phyloP scores from a whole-genome alignment of 495 filamentous ascomycete genomes.

The Penicillium daleae region DNA sequence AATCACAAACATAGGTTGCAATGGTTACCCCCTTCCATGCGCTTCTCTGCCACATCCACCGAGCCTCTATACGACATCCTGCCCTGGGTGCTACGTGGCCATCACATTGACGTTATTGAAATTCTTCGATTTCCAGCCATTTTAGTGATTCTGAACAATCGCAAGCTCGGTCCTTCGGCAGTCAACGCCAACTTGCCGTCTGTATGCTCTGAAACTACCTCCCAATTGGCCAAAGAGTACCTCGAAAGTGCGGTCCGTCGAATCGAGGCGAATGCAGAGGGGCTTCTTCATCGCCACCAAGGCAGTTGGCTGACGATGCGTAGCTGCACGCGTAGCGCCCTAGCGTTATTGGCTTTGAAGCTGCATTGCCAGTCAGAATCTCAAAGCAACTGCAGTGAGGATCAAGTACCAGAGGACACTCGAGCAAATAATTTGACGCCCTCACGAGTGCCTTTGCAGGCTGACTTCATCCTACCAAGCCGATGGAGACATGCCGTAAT shows the following conservation, averaged over 20 bases:
- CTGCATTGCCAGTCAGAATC: background rate
- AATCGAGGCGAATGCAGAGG: background rate
- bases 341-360: constrained; percentile 1
- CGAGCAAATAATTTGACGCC: background rate
- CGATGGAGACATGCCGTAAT: background rate
- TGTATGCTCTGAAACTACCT: background rate
- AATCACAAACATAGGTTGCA: background rate
- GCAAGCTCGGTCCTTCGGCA: background rate
- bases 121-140: background rate
- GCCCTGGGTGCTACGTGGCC: background rate
- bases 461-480: background rate
- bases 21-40: constrained; percentile 5
- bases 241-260: constrained; percentile 1
- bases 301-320: background rate
- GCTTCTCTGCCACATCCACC: background rate
- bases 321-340: background rate
- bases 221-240: background rate
- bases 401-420: background rate
- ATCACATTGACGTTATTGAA: constrained; percentile 3
- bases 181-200: background rate
- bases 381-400: background rate
- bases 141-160: background rate
- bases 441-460: background rate
- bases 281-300: background rate
- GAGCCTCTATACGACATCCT: background rate